A percentile compares a stretch with the other conserved stretches of the same genome.
Evolutionary conservation across 495 filamentous ascomycete genomes (phyloP).

Genomic region (Glonium stellatum): DNA sequence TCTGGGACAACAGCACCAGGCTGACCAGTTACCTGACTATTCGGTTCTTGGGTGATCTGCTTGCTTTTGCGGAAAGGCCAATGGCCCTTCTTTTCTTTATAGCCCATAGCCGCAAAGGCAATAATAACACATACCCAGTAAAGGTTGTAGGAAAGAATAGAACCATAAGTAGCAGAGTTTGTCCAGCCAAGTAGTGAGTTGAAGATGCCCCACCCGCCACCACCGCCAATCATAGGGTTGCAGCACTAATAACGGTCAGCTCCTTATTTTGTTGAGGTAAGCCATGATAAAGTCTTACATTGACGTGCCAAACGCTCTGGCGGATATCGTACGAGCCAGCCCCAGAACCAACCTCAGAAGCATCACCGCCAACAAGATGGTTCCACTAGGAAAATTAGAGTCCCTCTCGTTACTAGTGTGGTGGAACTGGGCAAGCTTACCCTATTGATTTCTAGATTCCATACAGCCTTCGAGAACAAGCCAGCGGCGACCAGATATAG

Average conservation of each 20-base stretch:
- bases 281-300: slow-evolving; percentile 45
- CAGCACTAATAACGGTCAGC: slow-evolving; percentile 53
- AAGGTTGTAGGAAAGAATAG: slow-evolving; percentile 78
- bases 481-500: slow-evolving; percentile 83
- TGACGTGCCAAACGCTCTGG: slow-evolving; percentile 84
- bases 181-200: slow-evolving; percentile 79
- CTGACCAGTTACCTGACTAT: neutral
- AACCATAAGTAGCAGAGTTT: slow-evolving; percentile 80
- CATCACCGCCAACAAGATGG: slow-evolving; percentile 61
- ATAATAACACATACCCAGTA: slow-evolving; percentile 71
- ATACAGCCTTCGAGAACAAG: slow-evolving; percentile 69
- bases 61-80: slow-evolving; percentile 50
- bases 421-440: slow-evolving; percentile 12
- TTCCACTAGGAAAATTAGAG: slow-evolving; percentile 49
- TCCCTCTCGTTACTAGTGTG: neutral
- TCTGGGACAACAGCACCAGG: neutral
- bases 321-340: slow-evolving; percentile 84
- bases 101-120: slow-evolving; percentile 55
- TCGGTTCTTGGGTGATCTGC: neutral
- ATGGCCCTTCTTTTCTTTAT: slow-evolving; percentile 59
- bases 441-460: slow-evolving; percentile 56
- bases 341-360: slow-evolving; percentile 64
- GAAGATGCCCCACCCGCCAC: slow-evolving; percentile 86
- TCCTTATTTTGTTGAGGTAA: neutral
- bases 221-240: slow-evolving; percentile 61